phyloP scores from a whole-genome alignment of 2,329 filamentous ascomycete genomes.

The Celoporthe dispersa region DNA sequence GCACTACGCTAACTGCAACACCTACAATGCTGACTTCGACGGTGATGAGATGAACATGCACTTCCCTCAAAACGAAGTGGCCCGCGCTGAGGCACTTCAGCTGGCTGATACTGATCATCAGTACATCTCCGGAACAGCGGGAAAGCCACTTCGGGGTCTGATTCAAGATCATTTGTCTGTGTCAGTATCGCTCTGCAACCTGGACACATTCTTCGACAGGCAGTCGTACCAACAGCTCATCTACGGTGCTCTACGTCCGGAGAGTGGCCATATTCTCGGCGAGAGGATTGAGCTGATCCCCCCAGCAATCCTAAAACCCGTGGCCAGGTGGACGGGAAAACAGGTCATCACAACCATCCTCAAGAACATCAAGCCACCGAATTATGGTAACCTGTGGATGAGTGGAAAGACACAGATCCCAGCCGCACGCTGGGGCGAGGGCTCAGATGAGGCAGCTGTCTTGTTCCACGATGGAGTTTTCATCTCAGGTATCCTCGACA shows the following conservation, averaged over 20 bases:
- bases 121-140: constrained; percentile 90
- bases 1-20: constrained; percentile 99
- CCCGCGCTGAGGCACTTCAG: constrained; percentile 87
- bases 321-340: constrained; percentile 89
- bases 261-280: constrained; percentile 83
- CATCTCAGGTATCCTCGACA: constrained; percentile 90
- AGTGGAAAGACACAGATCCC: constrained; percentile 78
- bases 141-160: constrained; percentile 89
- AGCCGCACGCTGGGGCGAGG: constrained; percentile 76
- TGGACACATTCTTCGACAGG: constrained; percentile 87
- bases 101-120: constrained; percentile 97
- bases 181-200: constrained; percentile 85
- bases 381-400: constrained; percentile 78
- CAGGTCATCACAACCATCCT: constrained; percentile 92
- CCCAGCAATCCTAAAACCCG: constrained; percentile 82
- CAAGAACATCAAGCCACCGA: constrained; percentile 83
- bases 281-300: constrained; percentile 81
- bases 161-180: constrained; percentile 99
- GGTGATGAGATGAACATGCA: constrained; percentile 99
- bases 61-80: constrained; percentile 96
- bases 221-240: constrained; percentile 93
- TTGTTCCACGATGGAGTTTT: constrained; percentile 87
- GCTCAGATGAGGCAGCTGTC: constrained; percentile 79
- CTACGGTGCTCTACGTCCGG: constrained; percentile 86
- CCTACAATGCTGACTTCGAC: constrained; percentile 99